These are phyloP conservation scores for Amaranthus hypochondriacus DNA, from an alignment of 148 eudicot species.

Conservation along the genomic window DNA sequence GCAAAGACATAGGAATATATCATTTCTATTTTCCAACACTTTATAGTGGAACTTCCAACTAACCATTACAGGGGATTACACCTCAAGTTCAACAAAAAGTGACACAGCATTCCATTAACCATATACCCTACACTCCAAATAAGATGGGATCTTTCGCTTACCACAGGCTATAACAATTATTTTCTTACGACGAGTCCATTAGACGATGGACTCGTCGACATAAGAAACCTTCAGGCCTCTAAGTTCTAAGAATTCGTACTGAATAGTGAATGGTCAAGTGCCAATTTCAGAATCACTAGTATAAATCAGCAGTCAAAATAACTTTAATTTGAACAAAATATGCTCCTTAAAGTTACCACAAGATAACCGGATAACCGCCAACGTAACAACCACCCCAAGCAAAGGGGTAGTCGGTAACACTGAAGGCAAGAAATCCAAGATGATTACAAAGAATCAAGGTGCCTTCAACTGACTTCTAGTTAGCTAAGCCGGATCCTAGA, in stretches of 20 bases:
- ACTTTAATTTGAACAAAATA: neutral
- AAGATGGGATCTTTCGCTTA: constrained; percentile 3
- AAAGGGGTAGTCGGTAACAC: neutral
- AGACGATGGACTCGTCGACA: neutral
- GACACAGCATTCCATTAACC: constrained; percentile 12
- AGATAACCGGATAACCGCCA: neutral
- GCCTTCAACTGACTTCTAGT: neutral
- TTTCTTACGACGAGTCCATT: neutral
- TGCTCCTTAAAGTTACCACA: neutral
- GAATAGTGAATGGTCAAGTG: neutral
- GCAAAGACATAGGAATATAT: constrained; percentile 24
- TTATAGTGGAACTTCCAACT: constrained; percentile 9
- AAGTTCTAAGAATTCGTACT: neutral
- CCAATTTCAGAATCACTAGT: neutral
- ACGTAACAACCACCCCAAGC: neutral
- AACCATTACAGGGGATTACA: constrained; percentile 15
- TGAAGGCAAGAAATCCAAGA: neutral
- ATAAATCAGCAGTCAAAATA: neutral
- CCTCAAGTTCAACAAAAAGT: constrained; percentile 15
- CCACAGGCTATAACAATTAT: neutral
- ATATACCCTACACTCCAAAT: constrained; percentile 5
- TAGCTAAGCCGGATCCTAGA: neutral
- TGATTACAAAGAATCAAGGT: neutral
- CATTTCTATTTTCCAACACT: constrained; percentile 15
- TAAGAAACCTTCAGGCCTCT: neutral